Evolutionary conservation across 768 basidiomycete species (phyloP), one percentile per base, ranked within the genome.

Genomic region (Podaxis mareebaensis): DNA sequence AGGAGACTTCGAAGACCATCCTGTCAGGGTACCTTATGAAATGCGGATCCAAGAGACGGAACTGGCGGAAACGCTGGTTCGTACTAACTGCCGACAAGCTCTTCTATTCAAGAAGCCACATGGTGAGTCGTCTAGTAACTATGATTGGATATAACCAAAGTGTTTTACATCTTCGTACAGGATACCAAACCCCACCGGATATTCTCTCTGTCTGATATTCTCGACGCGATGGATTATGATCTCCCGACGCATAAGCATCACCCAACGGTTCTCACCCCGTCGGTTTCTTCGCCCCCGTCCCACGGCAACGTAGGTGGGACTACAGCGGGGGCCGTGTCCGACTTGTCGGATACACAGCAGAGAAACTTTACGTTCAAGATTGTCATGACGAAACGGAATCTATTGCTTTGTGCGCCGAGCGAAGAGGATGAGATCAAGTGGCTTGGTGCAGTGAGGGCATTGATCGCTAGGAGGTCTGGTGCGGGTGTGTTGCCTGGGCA

Each of bases 401-500:
- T 95, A 63, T 75, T 96, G 58, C 80, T 99, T 26, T 97, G 95
- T 69, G 97, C 97, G 6, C 96, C 97, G 15, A 90, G 85, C 63
- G 97, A 99, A 74, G 97, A 98, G 69, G 96, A 99, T 69, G 97
- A 99, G 77, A 96, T 99, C 74, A 93, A 91, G 75, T 99, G 97
- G 97, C 80, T 99, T 53, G 95, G 95, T 56, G 95, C 96, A 10
- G 86, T 99, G 42, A 89, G 95, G 56, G 95, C 95, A 64, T 82
- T 99, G 71, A 90, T 99, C 66, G 90, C 91, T 20, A 81, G 92
- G 59, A 79, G 93, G 66, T 80, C 80, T 7, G 85, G 79, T 10
- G 76, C 79, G 8, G 82, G 82, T 2, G 77, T 75, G 26, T 78
- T 84, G 0, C 82, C 84, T 65, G 85, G 84, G 30, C 67, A 56